These are phyloP conservation scores for Aspergillus luchuensis DNA, from an alignment of 2,329 filamentous ascomycete species.

Conservation along the genomic window DNA sequence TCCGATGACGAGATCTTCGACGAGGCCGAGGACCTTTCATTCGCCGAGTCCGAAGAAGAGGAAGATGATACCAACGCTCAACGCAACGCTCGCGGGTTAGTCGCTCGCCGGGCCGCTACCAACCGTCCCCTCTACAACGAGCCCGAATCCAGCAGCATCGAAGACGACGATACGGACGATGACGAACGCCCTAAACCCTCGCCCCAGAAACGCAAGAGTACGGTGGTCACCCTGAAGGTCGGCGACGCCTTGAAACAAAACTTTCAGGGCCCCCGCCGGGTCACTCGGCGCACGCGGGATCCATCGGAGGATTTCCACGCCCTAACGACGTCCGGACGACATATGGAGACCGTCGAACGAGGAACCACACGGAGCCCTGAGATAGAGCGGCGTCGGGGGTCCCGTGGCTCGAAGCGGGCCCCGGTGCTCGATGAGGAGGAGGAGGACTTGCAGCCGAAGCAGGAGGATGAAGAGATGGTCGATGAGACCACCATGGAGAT, in stretches of 20 bases:
- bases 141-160: conserved; percentile 48
- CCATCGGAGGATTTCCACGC: conserved; percentile 58
- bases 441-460: conserved; percentile 22
- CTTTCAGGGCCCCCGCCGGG: conserved; percentile 48
- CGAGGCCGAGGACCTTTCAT: conserved; percentile 46
- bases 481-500: conserved; percentile 45
- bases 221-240: conserved; percentile 36
- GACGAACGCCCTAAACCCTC: conserved; percentile 21
- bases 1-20: conserved; percentile 40
- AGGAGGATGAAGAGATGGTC: conserved; percentile 52
- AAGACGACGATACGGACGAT: conserved; percentile 33
- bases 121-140: conserved; percentile 60
- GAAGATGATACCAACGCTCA: conserved; percentile 48
- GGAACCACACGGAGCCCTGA: conserved; percentile 56
- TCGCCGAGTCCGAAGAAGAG: conserved; percentile 51
- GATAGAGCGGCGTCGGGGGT: conserved; percentile 30
- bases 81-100: conserved; percentile 60
- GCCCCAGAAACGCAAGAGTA: conserved; percentile 26
- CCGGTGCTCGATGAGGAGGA: conserved; percentile 31
- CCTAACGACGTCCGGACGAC: conserved; percentile 61
- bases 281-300: conserved; percentile 61
- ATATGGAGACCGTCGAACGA: conserved; percentile 56
- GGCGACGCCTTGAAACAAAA: conserved; percentile 30
- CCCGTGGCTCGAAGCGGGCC: conserved; percentile 44
- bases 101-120: conserved; percentile 58